Evolutionary conservation across 148 eudicot species (phyloP).

Genomic region (Rhododendron vialii): DNA sequence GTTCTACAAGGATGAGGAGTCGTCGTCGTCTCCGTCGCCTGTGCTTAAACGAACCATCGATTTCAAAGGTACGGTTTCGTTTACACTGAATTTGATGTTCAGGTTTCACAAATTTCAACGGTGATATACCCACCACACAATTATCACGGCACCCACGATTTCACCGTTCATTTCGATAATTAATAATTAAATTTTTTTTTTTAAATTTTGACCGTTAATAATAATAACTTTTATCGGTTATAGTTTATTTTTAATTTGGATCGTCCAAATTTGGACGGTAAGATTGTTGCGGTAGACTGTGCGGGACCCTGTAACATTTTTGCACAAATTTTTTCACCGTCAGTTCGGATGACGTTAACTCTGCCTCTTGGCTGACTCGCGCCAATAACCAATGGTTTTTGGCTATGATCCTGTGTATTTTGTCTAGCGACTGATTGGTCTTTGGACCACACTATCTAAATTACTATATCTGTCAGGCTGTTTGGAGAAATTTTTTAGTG

Average conservation of each 20-base stretch:
- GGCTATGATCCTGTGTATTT: background rate
- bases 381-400: background rate
- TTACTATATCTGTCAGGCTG: too few species aligned
- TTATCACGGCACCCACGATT: too few species aligned
- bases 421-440: background rate
- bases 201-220: too few species aligned
- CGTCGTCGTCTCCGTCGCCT: constrained; percentile 82
- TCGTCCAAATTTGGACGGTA: rapidly evolving
- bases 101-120: background rate
- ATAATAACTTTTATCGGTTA: too few species aligned
- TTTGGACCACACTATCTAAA: background rate
- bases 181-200: rapidly evolving
- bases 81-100: background rate
- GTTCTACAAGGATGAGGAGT: constrained; percentile 84
- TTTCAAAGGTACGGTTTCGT: constrained; percentile 63
- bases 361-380: background rate
- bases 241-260: too few species aligned
- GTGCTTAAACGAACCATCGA: constrained; percentile 74
- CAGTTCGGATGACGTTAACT: background rate
- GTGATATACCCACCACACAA: too few species aligned
- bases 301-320: too few species aligned
- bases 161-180: too few species aligned
- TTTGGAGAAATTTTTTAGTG: too few species aligned
- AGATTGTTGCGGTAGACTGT: too few species aligned
- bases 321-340: background rate